phyloP scores from a whole-genome alignment of 2,329 filamentous ascomycete species.

The Colletotrichum somersetense region DNA sequence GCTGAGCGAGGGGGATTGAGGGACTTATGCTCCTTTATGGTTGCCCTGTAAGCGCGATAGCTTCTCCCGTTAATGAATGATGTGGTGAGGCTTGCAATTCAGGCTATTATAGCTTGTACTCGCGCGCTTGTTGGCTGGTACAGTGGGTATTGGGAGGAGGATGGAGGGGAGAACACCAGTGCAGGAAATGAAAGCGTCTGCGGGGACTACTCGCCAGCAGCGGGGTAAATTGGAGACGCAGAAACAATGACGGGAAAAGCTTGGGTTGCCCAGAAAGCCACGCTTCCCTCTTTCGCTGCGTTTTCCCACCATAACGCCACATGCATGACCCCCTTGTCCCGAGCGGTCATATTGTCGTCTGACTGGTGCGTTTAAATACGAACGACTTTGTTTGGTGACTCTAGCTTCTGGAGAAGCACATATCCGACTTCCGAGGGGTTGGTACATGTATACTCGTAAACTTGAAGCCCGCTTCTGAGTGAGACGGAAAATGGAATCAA shows the following conservation, averaged over 20 bases:
- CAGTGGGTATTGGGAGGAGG: slow-evolving; percentile 28
- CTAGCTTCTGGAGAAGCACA: slow-evolving; percentile 7
- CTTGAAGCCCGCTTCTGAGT: slow-evolving; percentile 26
- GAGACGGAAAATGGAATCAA: not conserved
- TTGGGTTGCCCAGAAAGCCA: slow-evolving; percentile 6
- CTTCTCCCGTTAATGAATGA: slow-evolving; percentile 12
- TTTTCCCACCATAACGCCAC: slow-evolving; percentile 20
- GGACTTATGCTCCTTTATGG: slow-evolving; percentile 12
- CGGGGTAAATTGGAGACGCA: slow-evolving; percentile 41
- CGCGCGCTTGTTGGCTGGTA: slow-evolving; percentile 31
- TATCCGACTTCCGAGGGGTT: not conserved
- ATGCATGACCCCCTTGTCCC: not conserved
- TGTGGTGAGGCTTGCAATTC: slow-evolving; percentile 29
- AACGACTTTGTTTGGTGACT: not conserved
- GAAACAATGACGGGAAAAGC: slow-evolving; percentile 5
- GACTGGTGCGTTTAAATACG: slow-evolving; percentile 34
- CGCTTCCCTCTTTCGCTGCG: slow-evolving; percentile 11
- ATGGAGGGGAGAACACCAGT: slow-evolving; percentile 10
- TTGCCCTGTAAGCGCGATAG: not conserved
- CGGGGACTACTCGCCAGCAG: slow-evolving; percentile 29
- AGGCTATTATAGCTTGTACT: slow-evolving; percentile 38
- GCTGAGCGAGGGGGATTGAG: not conserved
- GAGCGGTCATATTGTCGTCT: slow-evolving; percentile 25
- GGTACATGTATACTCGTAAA: not conserved
- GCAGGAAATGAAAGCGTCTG: slow-evolving; percentile 28